Evolutionary conservation across 2,329 filamentous ascomycete species (phyloP).

Genomic region (Colletotrichum noveboracense): DNA sequence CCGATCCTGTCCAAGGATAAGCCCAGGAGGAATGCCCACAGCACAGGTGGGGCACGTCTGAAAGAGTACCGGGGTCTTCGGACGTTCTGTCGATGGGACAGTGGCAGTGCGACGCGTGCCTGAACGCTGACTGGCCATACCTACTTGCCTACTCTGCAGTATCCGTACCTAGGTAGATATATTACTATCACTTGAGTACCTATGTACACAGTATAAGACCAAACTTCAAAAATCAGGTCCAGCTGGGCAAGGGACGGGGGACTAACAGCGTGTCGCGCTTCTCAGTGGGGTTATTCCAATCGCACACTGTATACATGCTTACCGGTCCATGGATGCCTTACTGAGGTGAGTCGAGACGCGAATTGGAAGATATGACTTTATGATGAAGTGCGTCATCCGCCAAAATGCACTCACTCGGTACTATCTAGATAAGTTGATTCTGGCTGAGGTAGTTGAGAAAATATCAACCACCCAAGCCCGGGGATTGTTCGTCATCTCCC

Average conservation of each 20-base stretch:
- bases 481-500: not conserved
- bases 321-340: not conserved
- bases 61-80: not conserved
- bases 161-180: no score
- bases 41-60: not conserved
- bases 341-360: not conserved
- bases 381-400: not conserved
- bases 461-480: not conserved
- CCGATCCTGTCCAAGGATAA: not conserved
- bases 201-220: not conserved
- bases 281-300: not conserved
- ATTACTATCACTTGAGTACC: no score
- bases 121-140: conserved; percentile 2
- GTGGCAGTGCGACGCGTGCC: not conserved
- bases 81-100: not conserved
- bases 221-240: not conserved
- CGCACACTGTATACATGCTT: not conserved
- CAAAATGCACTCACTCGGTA: not conserved
- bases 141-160: not conserved
- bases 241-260: not conserved
- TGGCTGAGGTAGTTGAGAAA: not conserved
- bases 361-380: not conserved
- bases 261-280: not conserved
- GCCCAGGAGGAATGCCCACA: not conserved
- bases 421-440: not conserved